Conservation (phyloP, 805 yeast genomes). For the Blastobotrys parvus region DNA sequence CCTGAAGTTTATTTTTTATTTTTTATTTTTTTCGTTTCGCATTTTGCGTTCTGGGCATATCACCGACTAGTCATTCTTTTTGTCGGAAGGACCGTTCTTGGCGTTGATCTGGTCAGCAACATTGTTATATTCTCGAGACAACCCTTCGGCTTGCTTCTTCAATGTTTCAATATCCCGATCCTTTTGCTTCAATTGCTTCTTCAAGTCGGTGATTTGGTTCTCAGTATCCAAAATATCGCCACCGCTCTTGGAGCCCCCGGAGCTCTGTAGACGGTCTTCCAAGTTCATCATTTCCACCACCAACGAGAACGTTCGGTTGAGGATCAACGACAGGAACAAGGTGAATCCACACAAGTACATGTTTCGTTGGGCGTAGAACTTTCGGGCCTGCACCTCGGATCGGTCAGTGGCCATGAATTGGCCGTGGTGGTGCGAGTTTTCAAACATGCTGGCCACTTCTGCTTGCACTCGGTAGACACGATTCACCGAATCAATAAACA, state of each 20-base stretch:
- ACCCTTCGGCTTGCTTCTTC: slow-evolving; percentile 62
- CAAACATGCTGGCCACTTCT: slow-evolving; percentile 38
- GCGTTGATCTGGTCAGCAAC: slow-evolving; percentile 30
- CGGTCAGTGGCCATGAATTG: slow-evolving; percentile 42
- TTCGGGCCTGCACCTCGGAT: slow-evolving; percentile 78
- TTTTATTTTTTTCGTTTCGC: too few species aligned
- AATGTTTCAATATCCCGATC: slow-evolving; percentile 58
- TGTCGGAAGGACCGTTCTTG: slow-evolving; percentile 18
- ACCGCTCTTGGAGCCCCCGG: slow-evolving; percentile 27
- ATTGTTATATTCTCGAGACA: slow-evolving; percentile 56
- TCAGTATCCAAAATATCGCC: slow-evolving; percentile 25
- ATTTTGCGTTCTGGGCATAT: too few species aligned
- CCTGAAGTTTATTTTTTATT: too few species aligned
- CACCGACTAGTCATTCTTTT: slow-evolving; percentile 23
- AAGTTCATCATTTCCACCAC: slow-evolving; percentile 22
- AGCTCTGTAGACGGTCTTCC: slow-evolving; percentile 52
- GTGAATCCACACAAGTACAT: slow-evolving; percentile 94
- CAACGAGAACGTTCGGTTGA: slow-evolving; percentile 63
- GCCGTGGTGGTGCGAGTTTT: slow-evolving; percentile 18
- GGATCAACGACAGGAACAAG: slow-evolving; percentile 75
- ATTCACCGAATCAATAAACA: slow-evolving; percentile 84
- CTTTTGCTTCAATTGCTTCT: slow-evolving; percentile 45
- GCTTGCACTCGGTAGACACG: slow-evolving; percentile 59
- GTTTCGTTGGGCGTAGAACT: slow-evolving; percentile 94
- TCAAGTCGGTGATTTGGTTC: slow-evolving; percentile 39